Base-by-base conservation (phyloP, 805 yeast genomes). In the Metschnikowia gruessii region DNA sequence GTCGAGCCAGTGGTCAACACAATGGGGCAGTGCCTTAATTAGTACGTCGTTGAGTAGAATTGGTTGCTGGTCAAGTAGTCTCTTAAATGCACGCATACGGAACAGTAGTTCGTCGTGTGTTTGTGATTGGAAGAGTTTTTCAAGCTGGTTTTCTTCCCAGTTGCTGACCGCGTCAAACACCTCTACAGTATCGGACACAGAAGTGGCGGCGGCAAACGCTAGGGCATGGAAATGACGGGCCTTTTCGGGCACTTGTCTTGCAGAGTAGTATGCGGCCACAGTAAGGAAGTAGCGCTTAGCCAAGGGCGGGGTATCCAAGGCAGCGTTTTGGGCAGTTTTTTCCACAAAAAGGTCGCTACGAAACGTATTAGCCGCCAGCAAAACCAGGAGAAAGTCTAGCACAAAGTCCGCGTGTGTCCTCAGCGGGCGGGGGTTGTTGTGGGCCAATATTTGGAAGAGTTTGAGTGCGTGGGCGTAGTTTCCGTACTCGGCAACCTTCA, bases 1-100 rank as follows among this genome's bases (percentile, higher is more conserved):
- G 41, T 78, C 77, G 35, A 82, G 63, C 97, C 97, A 92, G 43
- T 74, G 76, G 24, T 72, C 75, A 3, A 87, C 78, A 49, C 79
- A 76, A 56, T 87, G 77, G 1, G 77, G 68, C 55, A 83, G 77
- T 53, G 80, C 83, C 35, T 85, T 72, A 4, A 90, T 56, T 48
- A 78, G 69, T 24, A 88, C 80, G 56, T 88, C 95, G 58, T 79
- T 88, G 11, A 86, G 55, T 37, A 83, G 60, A 28, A 85, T 61
- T 1, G 77, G 73, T 52, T 94, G 73, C 12, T 75, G 59, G n/a
- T 76, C 73, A 52, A 88, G 59, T 19, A 89, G 63, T 18, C 65
- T 63, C 51, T 83, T 87, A 51, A 84, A 77, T 39, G 63, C 62
- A 15, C 60, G 64, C 62, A 85, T 60, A 13, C 74, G 60, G 19